phyloP scores from a whole-genome alignment of 208 protist genomes.

The Strigomonas culicis region DNA sequence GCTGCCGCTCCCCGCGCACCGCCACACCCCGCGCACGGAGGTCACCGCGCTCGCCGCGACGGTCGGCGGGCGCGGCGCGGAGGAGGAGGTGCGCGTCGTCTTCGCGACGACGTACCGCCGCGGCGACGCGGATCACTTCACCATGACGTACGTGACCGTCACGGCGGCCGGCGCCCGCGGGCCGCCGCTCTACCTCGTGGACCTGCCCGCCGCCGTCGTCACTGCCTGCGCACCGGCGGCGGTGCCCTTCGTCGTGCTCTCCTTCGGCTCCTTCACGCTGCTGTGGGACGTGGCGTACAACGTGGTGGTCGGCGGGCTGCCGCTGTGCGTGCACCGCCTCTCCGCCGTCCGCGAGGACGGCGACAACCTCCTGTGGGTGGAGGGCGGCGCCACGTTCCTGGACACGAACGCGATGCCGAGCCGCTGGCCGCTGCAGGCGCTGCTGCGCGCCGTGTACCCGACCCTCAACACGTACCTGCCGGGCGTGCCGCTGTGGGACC shows the following conservation, averaged over 20 bases:
- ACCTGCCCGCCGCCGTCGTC: not conserved
- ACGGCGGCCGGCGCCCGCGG: not conserved
- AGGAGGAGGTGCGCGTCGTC: not conserved
- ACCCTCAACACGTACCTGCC: constrained; percentile 18
- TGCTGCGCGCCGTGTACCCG: constrained; percentile 30
- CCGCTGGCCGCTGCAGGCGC: constrained; percentile 25
- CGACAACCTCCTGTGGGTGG: constrained; percentile 3
- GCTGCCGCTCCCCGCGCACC: not conserved
- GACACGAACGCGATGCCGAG: constrained; percentile 1
- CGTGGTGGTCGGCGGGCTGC: constrained; percentile 16
- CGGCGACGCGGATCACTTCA: not conserved
- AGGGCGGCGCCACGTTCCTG: not conserved
- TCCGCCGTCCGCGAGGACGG: not conserved
- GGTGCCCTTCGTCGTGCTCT: no score
- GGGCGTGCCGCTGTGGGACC: not conserved
- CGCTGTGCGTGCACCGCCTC: not conserved
- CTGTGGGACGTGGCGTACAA: constrained; percentile 22
- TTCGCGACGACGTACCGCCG: not conserved
- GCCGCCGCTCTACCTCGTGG: not conserved
- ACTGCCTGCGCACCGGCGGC: constrained; percentile 1
- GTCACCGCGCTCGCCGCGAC: not conserved
- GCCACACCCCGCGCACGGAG: not conserved
- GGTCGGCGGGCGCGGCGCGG: not conserved
- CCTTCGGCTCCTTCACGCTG: not conserved
- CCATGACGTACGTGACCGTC: not conserved